Percentiles rank a stretch among this genome's conserved stretches.
phyloP scores from a whole-genome alignment of 176 grass and related monocot species.

The Cymbopogon citratus region DNA sequence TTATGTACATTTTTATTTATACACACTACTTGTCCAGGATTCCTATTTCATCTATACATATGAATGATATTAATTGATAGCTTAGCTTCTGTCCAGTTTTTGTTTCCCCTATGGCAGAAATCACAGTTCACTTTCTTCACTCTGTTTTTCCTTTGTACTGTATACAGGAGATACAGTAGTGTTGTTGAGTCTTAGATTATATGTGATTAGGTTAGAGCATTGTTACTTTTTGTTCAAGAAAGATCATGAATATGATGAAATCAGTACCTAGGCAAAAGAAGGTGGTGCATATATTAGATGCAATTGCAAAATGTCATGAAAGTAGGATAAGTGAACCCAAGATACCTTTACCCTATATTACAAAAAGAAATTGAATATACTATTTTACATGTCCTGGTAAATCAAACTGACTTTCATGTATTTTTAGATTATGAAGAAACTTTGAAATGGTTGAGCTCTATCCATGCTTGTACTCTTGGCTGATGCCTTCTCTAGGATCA shows the following conservation, averaged over 20 bases:
- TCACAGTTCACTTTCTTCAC: background rate
- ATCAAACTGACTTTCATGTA: background rate
- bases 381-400: background rate
- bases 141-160: background rate
- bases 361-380: background rate
- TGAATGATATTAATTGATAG: background rate
- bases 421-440: background rate
- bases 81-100: background rate
- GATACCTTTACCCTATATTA: background rate
- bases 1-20: background rate
- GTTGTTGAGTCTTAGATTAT: background rate
- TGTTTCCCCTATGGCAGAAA: background rate
- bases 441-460: background rate
- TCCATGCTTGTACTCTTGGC: background rate
- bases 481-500: background rate
- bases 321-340: background rate
- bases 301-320: background rate
- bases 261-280: background rate
- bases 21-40: background rate
- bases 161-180: background rate
- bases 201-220: background rate
- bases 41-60: background rate
- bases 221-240: background rate
- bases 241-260: constrained; percentile 5
- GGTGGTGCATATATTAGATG: background rate